Percentiles rank a stretch among this genome's conserved stretches.
Evolutionary conservation across 164 flowering plant genomes (phyloP).

Genomic region (Stephania cephalantha): DNA sequence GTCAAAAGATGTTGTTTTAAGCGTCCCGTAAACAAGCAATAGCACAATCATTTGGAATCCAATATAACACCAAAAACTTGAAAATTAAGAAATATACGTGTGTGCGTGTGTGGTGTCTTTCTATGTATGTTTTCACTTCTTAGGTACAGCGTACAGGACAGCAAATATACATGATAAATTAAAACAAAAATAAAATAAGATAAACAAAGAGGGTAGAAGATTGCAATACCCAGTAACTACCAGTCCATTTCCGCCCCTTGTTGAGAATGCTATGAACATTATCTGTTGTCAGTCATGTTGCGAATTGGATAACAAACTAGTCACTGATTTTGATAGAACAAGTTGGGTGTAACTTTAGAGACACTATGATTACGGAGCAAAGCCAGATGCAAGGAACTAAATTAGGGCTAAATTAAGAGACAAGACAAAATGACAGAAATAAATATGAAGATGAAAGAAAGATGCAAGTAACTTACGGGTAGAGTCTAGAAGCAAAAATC

Average conservation of each 20-base stretch:
- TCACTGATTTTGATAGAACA: neutral
- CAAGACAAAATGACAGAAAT: no score
- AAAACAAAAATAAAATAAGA: neutral
- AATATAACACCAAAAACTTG: neutral
- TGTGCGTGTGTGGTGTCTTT: no score
- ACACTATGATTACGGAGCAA: no score
- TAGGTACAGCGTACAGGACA: no score
- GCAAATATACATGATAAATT: neutral
- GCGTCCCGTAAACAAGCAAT: no score
- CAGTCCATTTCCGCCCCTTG: constrained; percentile 61
- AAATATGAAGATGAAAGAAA: no score
- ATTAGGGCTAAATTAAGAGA: no score
- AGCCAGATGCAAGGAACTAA: no score
- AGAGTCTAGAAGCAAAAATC: constrained; percentile 67
- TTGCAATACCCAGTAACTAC: constrained; percentile 66
- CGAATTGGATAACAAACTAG: neutral
- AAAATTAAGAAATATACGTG: no score
- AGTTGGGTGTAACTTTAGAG: neutral
- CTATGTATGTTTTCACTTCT: no score
- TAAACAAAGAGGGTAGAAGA: neutral
- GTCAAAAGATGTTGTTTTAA: no score
- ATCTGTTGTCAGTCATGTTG: constrained; percentile 32
- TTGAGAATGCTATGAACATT: constrained; percentile 65
- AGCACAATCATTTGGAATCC: no score
- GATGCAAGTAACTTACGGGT: constrained; percentile 14